Percentiles rank a stretch among this genome's conserved stretches.
Evolutionary conservation across 2,329 filamentous ascomycete species (phyloP).

Genomic region (Boeremia lycopersici): DNA sequence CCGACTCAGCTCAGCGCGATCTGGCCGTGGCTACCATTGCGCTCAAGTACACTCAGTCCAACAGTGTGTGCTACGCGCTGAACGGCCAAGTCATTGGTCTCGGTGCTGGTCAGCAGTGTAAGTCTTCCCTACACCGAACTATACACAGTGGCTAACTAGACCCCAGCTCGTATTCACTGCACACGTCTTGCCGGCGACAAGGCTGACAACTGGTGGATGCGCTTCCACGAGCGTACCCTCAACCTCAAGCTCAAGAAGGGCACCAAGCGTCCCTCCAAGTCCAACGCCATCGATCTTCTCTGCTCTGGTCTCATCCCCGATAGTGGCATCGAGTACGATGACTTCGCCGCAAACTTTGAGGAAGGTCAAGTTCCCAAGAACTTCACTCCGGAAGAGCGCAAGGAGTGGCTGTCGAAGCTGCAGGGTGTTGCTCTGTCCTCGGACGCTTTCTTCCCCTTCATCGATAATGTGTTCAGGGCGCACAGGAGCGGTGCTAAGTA

Average conservation of each 20-base stretch:
- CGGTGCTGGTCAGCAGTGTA: constrained; percentile 89
- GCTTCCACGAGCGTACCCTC: constrained; percentile 90
- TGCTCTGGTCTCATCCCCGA: constrained; percentile 89
- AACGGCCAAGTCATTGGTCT: constrained; percentile 94
- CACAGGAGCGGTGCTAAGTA: constrained; percentile 91
- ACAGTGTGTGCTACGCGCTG: constrained; percentile 96
- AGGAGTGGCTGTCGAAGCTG: constrained; percentile 84
- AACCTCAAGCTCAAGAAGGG: constrained; percentile 96
- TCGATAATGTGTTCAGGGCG: constrained; percentile 95
- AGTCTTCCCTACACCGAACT: constrained; percentile 13
- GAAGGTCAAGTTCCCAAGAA: constrained; percentile 72
- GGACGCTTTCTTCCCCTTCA: constrained; percentile 98
- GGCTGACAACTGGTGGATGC: constrained; percentile 99
- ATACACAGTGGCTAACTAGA: not conserved
- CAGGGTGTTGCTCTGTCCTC: constrained; percentile 84
- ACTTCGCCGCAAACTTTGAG: constrained; percentile 89
- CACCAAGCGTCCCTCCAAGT: constrained; percentile 95
- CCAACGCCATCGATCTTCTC: constrained; percentile 94
- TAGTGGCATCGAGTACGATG: constrained; percentile 79
- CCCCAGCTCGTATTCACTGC: constrained; percentile 83
- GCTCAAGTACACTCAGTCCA: constrained; percentile 96
- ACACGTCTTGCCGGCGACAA: constrained; percentile 97
- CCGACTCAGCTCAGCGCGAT: constrained; percentile 84
- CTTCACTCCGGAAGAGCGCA: constrained; percentile 84
- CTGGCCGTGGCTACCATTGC: constrained; percentile 95